Percentiles rank a stretch among this genome's conserved stretches.
These are phyloP conservation scores for Croton laevigatus DNA, from an alignment of 441 rosid species.

Conservation along the genomic window DNA sequence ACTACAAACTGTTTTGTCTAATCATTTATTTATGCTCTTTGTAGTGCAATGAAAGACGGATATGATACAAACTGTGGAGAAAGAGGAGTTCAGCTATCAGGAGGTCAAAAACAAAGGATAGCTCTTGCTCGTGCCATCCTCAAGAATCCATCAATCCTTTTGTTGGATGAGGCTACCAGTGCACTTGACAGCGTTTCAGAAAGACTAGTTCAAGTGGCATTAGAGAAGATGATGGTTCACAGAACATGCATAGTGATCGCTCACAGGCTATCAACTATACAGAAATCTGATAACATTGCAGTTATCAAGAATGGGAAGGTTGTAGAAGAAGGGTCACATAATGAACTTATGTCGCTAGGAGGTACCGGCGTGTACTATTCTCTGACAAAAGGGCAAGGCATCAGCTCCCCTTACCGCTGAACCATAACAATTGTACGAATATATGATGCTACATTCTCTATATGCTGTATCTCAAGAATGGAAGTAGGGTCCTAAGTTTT, in stretches of 20 bases:
- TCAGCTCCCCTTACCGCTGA: constrained; percentile 32
- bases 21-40: not conserved
- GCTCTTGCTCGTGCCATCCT: constrained; percentile 60
- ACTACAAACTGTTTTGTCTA: not conserved
- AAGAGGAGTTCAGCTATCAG: constrained; percentile 65
- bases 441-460: not conserved
- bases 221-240: constrained; percentile 54
- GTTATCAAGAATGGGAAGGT: constrained; percentile 58
- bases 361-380: constrained; percentile 42
- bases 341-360: constrained; percentile 43
- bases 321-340: constrained; percentile 57
- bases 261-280: constrained; percentile 56
- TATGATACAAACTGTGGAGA: constrained; percentile 58
- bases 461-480: not conserved
- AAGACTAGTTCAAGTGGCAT: constrained; percentile 53
- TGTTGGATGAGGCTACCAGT: constrained; percentile 66
- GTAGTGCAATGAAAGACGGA: constrained; percentile 66
- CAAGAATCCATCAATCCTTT: constrained; percentile 52
- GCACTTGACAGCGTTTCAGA: constrained; percentile 69
- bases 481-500: not conserved
- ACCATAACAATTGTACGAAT: not conserved
- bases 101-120: constrained; percentile 66
- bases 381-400: constrained; percentile 39
- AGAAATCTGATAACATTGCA: constrained; percentile 47
- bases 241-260: constrained; percentile 55